Evolutionary conservation across 768 basidiomycete species (phyloP).

Genomic region (Rickenella mellea): DNA sequence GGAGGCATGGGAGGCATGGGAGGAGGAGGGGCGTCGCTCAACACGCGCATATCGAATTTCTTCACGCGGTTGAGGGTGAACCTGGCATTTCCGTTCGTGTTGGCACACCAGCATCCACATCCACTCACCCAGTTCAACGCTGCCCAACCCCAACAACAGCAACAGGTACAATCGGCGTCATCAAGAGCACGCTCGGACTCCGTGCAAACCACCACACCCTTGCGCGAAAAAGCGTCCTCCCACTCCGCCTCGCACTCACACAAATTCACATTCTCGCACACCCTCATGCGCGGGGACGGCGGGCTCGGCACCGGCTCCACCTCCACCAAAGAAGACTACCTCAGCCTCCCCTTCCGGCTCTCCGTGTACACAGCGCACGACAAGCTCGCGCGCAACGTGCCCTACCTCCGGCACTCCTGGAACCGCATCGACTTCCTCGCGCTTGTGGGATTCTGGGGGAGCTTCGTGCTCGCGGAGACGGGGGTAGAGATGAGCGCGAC

Average conservation of each 20-base stretch:
- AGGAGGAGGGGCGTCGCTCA: not conserved
- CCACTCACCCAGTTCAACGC: constrained; percentile 9
- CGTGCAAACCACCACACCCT: constrained; percentile 19
- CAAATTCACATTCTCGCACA: constrained; percentile 43
- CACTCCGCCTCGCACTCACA: not conserved
- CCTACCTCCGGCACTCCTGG: constrained; percentile 91
- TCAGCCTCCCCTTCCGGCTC: constrained; percentile 51
- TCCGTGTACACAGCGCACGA: constrained; percentile 45
- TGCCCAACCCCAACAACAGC: constrained; percentile 4
- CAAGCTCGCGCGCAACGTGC: constrained; percentile 59
- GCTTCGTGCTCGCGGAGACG: constrained; percentile 58
- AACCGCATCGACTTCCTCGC: constrained; percentile 84
- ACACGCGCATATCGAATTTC: constrained; percentile 27
- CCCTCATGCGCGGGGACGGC: constrained; percentile 32
- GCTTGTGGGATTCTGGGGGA: constrained; percentile 79
- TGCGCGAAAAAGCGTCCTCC: constrained; percentile 29
- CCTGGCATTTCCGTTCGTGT: constrained; percentile 45
- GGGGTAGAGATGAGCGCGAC: constrained; percentile 53
- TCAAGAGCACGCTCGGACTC: constrained; percentile 21
- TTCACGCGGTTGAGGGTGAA: constrained; percentile 35
- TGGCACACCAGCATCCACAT: constrained; percentile 22
- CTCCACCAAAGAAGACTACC: constrained; percentile 6
- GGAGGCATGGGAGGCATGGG: no score
- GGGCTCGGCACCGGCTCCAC: constrained; percentile 3
- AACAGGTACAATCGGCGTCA: not conserved